Base-by-base conservation (phyloP, 768 basidiomycete genomes). In the Pleurotus pulmonarius region DNA sequence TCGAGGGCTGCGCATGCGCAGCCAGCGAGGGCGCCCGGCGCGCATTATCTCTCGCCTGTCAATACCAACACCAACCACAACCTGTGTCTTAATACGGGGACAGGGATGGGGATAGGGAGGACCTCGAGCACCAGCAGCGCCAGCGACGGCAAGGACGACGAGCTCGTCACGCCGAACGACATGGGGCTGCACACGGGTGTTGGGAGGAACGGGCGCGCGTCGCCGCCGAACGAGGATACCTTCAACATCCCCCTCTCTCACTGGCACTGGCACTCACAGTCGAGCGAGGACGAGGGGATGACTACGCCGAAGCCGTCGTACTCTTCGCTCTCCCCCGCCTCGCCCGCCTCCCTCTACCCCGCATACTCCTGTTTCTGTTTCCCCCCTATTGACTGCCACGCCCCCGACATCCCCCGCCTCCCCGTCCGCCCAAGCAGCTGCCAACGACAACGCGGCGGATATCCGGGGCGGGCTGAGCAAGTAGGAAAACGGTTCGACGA, bases 81-180 rank as follows among this genome's bases (percentile, higher is more conserved):
- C 29, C 29, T 9, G 7, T 8, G 7, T 9, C 2, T 9, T 37
- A 6, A 11, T 55, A 51, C 2, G 49, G 45, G 29, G 7, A 9
- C 34, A 53, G 43, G n/a, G 57, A 53, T 38, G 57, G 59, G 15
- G 56, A 55, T 41, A 11, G 40, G n/a, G 7, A 3, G 40, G 22
- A 44, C 11, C 4, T 15, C 40, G 53, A 34, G 37, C 24, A 26
- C 26, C 6, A 29, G 15, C 15, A 11, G 6, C 15, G 15, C 29
- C 4, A 22, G 54, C 11, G 22, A 24, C 8, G 24, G 15, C 39
- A 24, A 45, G 20, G 45, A 55, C 9, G 54, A 55, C 11, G 43
- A 45, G 54, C 24, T 55, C 26, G 26, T 45, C 18, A 46, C 45
- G 22, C 54, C 54, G 15, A 38, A 29, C 18, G 48, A 49, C 34